A percentile compares a stretch with the other conserved stretches of the same genome.
These are phyloP conservation scores for Parmelia sp. DNA, from an alignment of 495 filamentous ascomycete genomes.

Conservation along the genomic window DNA sequence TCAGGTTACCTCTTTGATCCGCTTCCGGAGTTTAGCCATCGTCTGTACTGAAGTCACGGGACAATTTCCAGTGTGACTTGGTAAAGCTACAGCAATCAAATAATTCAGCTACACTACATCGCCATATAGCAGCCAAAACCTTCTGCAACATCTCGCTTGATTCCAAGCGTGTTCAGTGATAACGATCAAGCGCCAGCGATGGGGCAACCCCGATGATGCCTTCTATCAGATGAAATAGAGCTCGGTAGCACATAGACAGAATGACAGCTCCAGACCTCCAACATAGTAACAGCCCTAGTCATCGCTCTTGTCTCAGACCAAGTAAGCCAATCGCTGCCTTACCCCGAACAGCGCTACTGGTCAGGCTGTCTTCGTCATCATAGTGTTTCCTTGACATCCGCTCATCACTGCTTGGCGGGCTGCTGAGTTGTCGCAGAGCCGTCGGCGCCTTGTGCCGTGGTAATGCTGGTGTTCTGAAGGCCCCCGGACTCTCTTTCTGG, in stretches of 20 bases:
- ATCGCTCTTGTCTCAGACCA: slow-evolving; percentile 19
- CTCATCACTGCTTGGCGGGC: slow-evolving; percentile 11
- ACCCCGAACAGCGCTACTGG: slow-evolving; percentile 27
- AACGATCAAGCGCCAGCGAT: neutral
- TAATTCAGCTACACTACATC: neutral
- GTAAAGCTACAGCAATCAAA: neutral
- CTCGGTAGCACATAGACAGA: neutral
- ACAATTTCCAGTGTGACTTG: neutral
- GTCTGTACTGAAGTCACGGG: neutral
- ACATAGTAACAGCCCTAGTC: neutral
- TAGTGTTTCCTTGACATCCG: neutral
- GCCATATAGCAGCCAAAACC: neutral
- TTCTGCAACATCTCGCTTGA: neutral
- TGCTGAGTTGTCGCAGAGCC: slow-evolving; percentile 13
- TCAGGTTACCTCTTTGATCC: neutral
- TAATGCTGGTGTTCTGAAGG: slow-evolving; percentile 25
- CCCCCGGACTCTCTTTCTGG: slow-evolving; percentile 8
- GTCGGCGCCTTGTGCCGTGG: slow-evolving; percentile 12
- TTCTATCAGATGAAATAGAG: neutral
- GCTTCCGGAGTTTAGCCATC: neutral
- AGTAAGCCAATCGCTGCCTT: slow-evolving; percentile 25
- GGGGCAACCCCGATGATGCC: neutral
- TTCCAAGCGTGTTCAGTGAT: neutral
- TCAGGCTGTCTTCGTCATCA: slow-evolving; percentile 18
- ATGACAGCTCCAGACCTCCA: neutral